Conservation (phyloP, 1,139 yeast species). For the Yamadazyma triangularis region DNA sequence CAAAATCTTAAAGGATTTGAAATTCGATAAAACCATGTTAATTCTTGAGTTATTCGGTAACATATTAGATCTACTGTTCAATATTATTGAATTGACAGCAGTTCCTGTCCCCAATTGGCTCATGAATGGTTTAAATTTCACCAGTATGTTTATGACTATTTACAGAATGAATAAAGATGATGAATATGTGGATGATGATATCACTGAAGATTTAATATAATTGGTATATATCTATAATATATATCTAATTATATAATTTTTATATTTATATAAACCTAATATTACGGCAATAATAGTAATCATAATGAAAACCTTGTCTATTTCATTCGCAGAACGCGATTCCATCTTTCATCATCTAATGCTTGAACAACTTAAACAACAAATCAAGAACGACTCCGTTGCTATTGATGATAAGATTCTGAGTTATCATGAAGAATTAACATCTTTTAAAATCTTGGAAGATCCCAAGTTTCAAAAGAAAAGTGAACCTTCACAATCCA, state of each 20-base stretch:
- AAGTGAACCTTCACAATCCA: conserved; percentile 3
- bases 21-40: conserved; percentile 43
- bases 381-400: conserved; percentile 1
- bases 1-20: conserved; percentile 40
- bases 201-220: conserved; percentile 38
- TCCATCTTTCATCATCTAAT: background rate
- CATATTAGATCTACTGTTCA: conserved; percentile 38
- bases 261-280: background rate
- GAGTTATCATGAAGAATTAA: conserved; percentile 8
- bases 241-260: no score
- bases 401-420: conserved; percentile 3
- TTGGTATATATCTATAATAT: no score
- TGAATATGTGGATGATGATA: conserved; percentile 45
- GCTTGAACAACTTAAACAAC: conserved; percentile 1
- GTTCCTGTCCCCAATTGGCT: conserved; percentile 41
- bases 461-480: conserved; percentile 12
- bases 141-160: conserved; percentile 47
- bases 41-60: conserved; percentile 41
- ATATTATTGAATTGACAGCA: conserved; percentile 36
- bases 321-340: no score
- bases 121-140: conserved; percentile 38
- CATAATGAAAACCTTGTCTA: no score
- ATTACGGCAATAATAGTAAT: background rate
- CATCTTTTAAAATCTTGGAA: conserved; percentile 13
- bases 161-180: conserved; percentile 52